phyloP scores from a whole-genome alignment of 371 early-diverging fungal species.

The Zancudomyces culisetae region DNA sequence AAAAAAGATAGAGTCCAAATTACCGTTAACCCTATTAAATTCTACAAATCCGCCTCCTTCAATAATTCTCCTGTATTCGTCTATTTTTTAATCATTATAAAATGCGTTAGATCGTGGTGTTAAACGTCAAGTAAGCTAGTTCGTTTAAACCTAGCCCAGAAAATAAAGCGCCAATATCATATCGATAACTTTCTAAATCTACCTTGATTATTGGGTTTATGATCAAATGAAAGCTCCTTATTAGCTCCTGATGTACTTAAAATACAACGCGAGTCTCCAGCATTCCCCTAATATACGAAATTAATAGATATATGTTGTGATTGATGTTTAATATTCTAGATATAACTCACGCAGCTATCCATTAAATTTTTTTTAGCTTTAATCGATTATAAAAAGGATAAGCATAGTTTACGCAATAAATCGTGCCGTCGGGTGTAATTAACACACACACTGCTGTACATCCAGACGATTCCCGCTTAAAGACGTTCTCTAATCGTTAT shows the following conservation, averaged over 20 bases:
- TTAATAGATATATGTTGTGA: too few relatives aligned
- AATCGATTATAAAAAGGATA: too few relatives aligned
- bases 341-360: not conserved
- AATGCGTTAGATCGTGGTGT: too few relatives aligned
- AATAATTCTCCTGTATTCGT: conserved; percentile 59
- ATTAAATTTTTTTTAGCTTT: too few relatives aligned
- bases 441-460: conserved; percentile 81
- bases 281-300: conserved; percentile 38
- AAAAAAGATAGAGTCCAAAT: not conserved
- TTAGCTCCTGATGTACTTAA: conserved; percentile 52
- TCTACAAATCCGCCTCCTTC: conserved; percentile 89
- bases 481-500: too few relatives aligned
- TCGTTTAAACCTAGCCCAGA: too few relatives aligned
- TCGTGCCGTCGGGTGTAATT: conserved; percentile 45
- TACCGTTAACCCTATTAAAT: conserved; percentile 86
- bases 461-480: conserved; percentile 75
- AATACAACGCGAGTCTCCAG: conserved; percentile 88
- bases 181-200: too few relatives aligned
- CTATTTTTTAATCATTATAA: too few relatives aligned
- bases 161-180: too few relatives aligned
- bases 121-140: too few relatives aligned
- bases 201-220: conserved; percentile 65
- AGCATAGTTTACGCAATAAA: conserved; percentile 26
- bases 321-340: not conserved
- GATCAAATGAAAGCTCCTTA: conserved; percentile 68